A percentile compares a stretch with the other conserved stretches of the same genome.
phyloP scores from a whole-genome alignment of 768 basidiomycete genomes.

The Hemileccinum rubropunctum region DNA sequence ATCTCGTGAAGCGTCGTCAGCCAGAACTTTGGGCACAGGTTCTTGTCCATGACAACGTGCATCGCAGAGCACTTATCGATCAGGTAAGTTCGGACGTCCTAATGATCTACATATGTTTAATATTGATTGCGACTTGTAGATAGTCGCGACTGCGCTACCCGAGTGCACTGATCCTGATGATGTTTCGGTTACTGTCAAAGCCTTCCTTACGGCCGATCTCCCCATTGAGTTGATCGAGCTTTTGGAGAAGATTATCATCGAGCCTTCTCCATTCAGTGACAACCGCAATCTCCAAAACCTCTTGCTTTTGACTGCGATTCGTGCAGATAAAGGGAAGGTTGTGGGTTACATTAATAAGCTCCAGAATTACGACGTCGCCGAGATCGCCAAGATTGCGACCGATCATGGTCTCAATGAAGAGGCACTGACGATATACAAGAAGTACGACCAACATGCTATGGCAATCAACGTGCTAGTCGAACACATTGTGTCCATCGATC shows the following conservation, averaged over 20 bases:
- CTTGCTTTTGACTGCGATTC: conserved; percentile 90
- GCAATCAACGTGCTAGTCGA: conserved; percentile 98
- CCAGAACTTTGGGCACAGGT: conserved; percentile 97
- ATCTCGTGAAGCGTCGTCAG: conserved; percentile 93
- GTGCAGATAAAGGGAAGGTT: conserved; percentile 97
- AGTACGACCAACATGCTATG: conserved; percentile 91
- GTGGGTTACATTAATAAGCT: conserved; percentile 98
- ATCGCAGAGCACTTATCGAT: conserved; percentile 92
- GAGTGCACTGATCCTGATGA: conserved; percentile 98
- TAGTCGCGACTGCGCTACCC: conserved; percentile 92
- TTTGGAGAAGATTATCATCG: conserved; percentile 97
- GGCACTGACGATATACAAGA: conserved; percentile 96
- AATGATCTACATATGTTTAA: not conserved
- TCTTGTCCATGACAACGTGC: conserved; percentile 81
- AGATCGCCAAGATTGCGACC: conserved; percentile 95
- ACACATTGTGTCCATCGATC: conserved; percentile 96
- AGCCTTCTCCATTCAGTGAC: conserved; percentile 96
- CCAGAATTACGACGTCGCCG: conserved; percentile 89
- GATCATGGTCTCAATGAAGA: conserved; percentile 96
- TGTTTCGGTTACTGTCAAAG: conserved; percentile 97
- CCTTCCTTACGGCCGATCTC: conserved; percentile 95
- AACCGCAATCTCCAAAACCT: conserved; percentile 97
- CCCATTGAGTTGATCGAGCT: conserved; percentile 97
- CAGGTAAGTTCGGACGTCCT: conserved; percentile 50
- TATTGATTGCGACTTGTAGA: conserved; percentile 38